Base-by-base conservation (phyloP, 2,329 filamentous ascomycete species). In the Fusarium musae region DNA sequence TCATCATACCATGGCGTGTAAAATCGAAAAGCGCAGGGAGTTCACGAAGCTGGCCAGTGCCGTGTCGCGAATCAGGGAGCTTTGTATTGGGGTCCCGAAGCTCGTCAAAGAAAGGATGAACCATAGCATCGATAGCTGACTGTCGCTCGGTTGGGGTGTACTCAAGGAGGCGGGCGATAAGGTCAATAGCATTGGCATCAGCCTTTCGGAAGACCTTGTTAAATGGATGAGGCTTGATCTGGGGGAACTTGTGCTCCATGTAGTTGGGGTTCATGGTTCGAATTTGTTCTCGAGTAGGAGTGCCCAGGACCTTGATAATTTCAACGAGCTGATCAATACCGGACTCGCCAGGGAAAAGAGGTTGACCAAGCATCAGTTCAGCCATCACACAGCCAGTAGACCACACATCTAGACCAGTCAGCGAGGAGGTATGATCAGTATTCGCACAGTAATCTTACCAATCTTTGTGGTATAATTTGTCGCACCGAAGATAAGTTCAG, bases 401-500 rank as follows among this genome's bases (percentile, higher is more conserved):
- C 96, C 96, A 99, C 52, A 99, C 96, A 86, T 99, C 96, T 99
- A 82, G 96, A 96, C 39, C 49, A 44, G 58, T 62, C 40, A 75
- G 63, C 50, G 44, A 52, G 53, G 40, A n/a, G 66, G 44, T 54
- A 46, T 54, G 23, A 36, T n/a, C n/a, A 28, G 54, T 46, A 53
- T 28, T 43, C 30, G 5, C 6, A 40, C 15, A n/a, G 39, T 7
- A 67, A 67, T 82, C 92, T 84, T 90, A 99, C 96, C 96, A 83
- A 99, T 99, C 88, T 99, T 99, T 77, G 96, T 98, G 65, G 96
- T 98, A 87, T 99, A 99, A 86, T 99, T 99, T 59, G 96, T 99
- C 43, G 96, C 96, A 77, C 96, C 96, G 80, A 99, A 99, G 80
- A 99, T 99, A 82, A 99, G 88, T 84, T 99, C 96, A 4, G 96